Base-by-base conservation (phyloP, 139 green algal species). In the Haematococcus lacustris region DNA sequence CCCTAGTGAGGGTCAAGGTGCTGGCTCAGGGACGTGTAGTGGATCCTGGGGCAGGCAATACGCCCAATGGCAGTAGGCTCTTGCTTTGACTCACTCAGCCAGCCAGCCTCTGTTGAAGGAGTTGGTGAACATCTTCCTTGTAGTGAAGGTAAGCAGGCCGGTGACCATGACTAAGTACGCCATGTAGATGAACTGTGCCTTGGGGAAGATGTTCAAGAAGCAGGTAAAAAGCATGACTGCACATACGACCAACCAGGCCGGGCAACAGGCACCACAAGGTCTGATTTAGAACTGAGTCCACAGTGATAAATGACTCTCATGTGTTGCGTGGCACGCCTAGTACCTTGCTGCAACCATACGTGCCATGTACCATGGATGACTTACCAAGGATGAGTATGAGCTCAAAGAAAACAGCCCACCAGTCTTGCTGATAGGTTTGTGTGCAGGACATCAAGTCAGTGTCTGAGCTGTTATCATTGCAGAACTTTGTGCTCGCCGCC, bases 131-230 rank as follows among this genome's bases (percentile, higher is more conserved):
- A 64, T 64, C 34, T 71, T 70, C 28, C 38, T 60, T 2, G 71
- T 51, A 26, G 66, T 66, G 33, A 71, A 63, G 23, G 76, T 78
- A 37, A 82, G 53, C 33, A 75, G 37, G 34, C 66, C 66, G 0
- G 70, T 82, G 9, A 74, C 70, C 70, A 76, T 76, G 34, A 7
- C 6, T 17, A 76, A 32, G 71, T 76, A 76, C 6, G 71, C 13
- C 43, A 76, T 41, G 62, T 70, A 76, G 3, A 76, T 43, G 40
- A 66, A 76, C 13, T 62, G 71, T 26, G 35, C 71, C 21, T 61
- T 34, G 13, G 67, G 35, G 43, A 76, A 76, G 13, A 53, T 33
- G 47, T 76, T 65, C 17, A 71, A 13, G 62, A 71, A 76, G 71
- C 71, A 71, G 3, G 71, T 76, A 5, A 41, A 35, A 26, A 75